Evolutionary conservation across 768 basidiomycete species (phyloP), one percentile per base, ranked within the genome.

Genomic region (Hericium alpestre): DNA sequence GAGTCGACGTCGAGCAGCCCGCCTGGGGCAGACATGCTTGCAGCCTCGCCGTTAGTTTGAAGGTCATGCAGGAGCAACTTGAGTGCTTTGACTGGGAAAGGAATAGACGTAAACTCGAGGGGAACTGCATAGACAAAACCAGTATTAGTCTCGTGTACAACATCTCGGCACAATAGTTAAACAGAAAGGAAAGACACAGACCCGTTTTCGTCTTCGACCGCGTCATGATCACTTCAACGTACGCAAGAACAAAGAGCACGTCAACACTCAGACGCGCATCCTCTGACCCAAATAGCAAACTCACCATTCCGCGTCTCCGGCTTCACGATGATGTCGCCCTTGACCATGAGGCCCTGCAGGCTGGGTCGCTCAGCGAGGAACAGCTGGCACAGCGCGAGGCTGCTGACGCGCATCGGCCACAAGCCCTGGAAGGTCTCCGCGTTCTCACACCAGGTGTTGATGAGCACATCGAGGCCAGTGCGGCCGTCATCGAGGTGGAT

Each of bases 391-490:
- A 99, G 72, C 1, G 87, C 94, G 55, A 97, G 72, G 40, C 82
- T 86, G 69, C 91, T 93, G 64, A 95, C 79, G 37, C 91, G 82
- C 4, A 84, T 82, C 10, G 91, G 85, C 94, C 95, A 98, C 70
- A 86, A 92, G 32, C 96, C 94, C 66, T 93, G 91, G 78, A 98
- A 90, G 4, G 87, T 91, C 69, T 92, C 89, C 12, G 87, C 86
- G 64, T 93, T 94, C 68, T 99, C 95, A 65, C 89, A 90, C 95
- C 94, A 97, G 0, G 89, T 85, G 56, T 86, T 81, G 25, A 98
- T 78, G n/a, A 99, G 76, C 50, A 97, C 79, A 59, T 93, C 85
- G n/a, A 97, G 77, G 0, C 81, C 90, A 0, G 79, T 77, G 27
- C 82, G 78, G 20, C 78, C 82, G 48, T 80, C 73, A 2, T 32